These are phyloP conservation scores for Penicillium capsulatum DNA, from an alignment of 2,329 filamentous ascomycete species.

Conservation along the genomic window DNA sequence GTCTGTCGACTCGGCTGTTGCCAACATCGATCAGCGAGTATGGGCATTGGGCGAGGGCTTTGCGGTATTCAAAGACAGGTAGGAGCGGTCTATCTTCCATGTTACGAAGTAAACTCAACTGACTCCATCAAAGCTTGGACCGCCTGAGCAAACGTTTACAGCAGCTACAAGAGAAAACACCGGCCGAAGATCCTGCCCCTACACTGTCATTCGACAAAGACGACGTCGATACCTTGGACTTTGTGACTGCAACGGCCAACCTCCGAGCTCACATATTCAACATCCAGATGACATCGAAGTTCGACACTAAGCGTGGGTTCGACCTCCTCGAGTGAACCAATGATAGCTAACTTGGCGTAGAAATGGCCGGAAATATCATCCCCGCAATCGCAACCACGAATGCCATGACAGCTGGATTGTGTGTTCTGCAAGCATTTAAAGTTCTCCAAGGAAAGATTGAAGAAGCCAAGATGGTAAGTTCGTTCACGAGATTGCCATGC, in stretches of 20 bases:
- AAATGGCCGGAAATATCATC: conserved; percentile 99
- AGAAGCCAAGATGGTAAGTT: conserved; percentile 66
- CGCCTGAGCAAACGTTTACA: conserved; percentile 71
- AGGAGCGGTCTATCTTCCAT: conserved; percentile 3
- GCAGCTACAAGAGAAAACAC: conserved; percentile 55
- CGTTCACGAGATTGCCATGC: not conserved
- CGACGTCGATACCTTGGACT: conserved; percentile 89
- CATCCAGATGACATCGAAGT: conserved; percentile 83
- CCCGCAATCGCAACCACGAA: conserved; percentile 98
- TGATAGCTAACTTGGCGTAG: conserved; percentile 36
- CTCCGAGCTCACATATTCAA: conserved; percentile 83
- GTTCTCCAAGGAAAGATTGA: conserved; percentile 69
- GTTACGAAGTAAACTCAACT: not conserved
- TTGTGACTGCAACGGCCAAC: conserved; percentile 87
- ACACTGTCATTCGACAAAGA: conserved; percentile 93
- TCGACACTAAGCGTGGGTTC: conserved; percentile 75
- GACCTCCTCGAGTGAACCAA: not conserved
- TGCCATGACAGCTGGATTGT: conserved; percentile 88
- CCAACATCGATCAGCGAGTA: conserved; percentile 63
- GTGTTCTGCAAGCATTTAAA: conserved; percentile 89
- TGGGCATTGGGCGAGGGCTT: conserved; percentile 86
- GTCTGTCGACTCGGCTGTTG: conserved; percentile 51
- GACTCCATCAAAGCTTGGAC: conserved; percentile 52
- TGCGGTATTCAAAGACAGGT: conserved; percentile 76
- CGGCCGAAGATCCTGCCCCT: conserved; percentile 40